phyloP scores from a whole-genome alignment of 169 alveolate species.

The Plasmodium inui region DNA sequence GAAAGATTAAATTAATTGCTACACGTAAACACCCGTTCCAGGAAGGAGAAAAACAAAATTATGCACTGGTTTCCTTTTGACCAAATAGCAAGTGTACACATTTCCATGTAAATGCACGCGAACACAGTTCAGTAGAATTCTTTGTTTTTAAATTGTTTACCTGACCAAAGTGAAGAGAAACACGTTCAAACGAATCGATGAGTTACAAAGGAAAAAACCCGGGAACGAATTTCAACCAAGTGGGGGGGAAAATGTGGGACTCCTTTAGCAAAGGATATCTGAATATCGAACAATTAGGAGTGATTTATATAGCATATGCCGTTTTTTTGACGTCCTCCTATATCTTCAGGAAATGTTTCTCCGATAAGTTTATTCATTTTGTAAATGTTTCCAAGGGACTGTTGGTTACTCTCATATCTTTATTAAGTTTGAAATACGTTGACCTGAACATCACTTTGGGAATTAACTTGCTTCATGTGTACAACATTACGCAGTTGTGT shows the following conservation, averaged over 20 bases:
- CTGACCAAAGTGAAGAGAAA: background rate
- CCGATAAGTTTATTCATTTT: constrained; percentile 26
- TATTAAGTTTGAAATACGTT: constrained; percentile 53
- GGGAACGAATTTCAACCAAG: background rate
- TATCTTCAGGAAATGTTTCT: constrained; percentile 23
- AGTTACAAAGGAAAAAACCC: background rate
- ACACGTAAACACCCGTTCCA: background rate
- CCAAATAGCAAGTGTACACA: background rate
- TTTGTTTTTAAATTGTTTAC: background rate
- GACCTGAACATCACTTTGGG: constrained; percentile 24
- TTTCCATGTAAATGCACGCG: constrained; percentile 3
- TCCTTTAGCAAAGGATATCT: constrained; percentile 1
- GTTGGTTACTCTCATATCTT: constrained; percentile 18
- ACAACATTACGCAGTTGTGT: constrained; percentile 61
- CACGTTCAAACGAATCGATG: background rate
- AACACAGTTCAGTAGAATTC: background rate
- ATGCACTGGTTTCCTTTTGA: background rate
- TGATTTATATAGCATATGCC: constrained; percentile 24
- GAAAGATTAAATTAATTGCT: background rate
- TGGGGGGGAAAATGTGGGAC: background rate
- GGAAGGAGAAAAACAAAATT: background rate
- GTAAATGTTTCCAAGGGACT: constrained; percentile 28
- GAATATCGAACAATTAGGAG: constrained; percentile 43
- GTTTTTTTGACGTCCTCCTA: constrained; percentile 39
- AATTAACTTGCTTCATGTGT: constrained; percentile 58